A percentile compares a stretch with the other conserved stretches of the same genome.
phyloP scores from a whole-genome alignment of 768 basidiomycete genomes.

The Wakefieldia striispora region DNA sequence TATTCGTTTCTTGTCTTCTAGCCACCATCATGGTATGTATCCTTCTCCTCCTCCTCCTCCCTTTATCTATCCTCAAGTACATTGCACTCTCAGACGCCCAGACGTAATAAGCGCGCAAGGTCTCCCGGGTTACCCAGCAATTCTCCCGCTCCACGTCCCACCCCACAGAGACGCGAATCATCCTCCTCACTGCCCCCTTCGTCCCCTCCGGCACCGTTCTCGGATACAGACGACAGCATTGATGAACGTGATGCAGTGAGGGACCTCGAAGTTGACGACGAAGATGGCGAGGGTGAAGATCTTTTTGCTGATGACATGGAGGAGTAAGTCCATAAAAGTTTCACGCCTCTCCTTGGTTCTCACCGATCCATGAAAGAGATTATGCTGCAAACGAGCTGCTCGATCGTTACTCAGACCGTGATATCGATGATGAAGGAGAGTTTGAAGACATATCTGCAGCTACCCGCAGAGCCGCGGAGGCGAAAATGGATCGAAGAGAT shows the following conservation, averaged over 20 bases:
- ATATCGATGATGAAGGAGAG: conserved; percentile 79
- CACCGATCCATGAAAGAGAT: conserved; percentile 49
- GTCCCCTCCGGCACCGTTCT: conserved; percentile 79
- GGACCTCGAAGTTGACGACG: conserved; percentile 67
- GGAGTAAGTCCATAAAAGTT: conserved; percentile 46
- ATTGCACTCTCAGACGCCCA: conserved; percentile 41
- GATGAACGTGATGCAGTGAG: conserved; percentile 67
- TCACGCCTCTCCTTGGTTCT: conserved; percentile 8
- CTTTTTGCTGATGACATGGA: conserved; percentile 81
- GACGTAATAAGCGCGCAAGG: conserved; percentile 62
- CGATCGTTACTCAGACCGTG: conserved; percentile 85
- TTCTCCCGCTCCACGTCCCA: conserved; percentile 43
- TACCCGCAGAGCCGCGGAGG: conserved; percentile 79
- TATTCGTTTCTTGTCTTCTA: conserved; percentile 18
- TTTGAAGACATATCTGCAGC: conserved; percentile 63
- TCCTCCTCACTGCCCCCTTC: conserved; percentile 83
- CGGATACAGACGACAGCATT: conserved; percentile 80
- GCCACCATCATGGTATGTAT: conserved; percentile 38
- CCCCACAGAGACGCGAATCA: conserved; percentile 53
- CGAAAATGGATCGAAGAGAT: conserved; percentile 86
- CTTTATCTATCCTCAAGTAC: not conserved
- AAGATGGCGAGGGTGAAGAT: conserved; percentile 89
- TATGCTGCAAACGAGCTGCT: conserved; percentile 81
- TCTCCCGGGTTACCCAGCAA: conserved; percentile 50
- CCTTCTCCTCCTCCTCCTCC: not conserved